These are phyloP conservation scores for Panus rudis DNA, from an alignment of 768 basidiomycete genomes.

Conservation along the genomic window DNA sequence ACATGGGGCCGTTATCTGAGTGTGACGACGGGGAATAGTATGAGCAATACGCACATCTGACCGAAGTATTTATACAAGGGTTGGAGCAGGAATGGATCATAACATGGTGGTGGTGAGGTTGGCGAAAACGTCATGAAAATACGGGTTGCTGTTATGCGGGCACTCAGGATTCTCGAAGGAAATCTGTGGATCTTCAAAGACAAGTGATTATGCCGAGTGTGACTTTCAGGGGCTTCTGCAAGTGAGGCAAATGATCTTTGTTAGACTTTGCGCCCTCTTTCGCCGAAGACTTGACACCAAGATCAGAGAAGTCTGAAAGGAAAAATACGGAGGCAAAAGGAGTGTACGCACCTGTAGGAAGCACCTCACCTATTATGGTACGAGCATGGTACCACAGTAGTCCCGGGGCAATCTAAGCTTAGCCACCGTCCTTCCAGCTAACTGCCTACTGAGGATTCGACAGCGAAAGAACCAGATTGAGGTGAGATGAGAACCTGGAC, in stretches of 20 bases:
- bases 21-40: too few relatives aligned
- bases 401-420: too few relatives aligned
- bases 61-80: conserved; percentile 9
- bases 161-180: conserved; percentile 8
- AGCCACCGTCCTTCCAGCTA: too few relatives aligned
- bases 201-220: too few relatives aligned
- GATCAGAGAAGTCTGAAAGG: conserved; percentile 12
- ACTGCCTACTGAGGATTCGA: too few relatives aligned
- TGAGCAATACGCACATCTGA: conserved; percentile 2
- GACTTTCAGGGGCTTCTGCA: too few relatives aligned
- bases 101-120: neutral
- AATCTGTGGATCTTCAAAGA: conserved; percentile 6
- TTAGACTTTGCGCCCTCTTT: conserved; percentile 25
- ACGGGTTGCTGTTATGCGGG: neutral
- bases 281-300: conserved; percentile 13
- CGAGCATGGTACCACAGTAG: too few relatives aligned
- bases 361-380: too few relatives aligned
- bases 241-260: conserved; percentile 15
- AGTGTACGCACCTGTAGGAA: too few relatives aligned
- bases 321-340: conserved; percentile 14
- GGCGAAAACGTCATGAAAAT: conserved; percentile 8
- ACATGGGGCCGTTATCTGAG: too few relatives aligned
- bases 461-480: too few relatives aligned
- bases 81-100: conserved; percentile 1
- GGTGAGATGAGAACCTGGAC: too few relatives aligned